Conservation (phyloP, 73 alveolate species). For the Blepharisma stoltei region DNA sequence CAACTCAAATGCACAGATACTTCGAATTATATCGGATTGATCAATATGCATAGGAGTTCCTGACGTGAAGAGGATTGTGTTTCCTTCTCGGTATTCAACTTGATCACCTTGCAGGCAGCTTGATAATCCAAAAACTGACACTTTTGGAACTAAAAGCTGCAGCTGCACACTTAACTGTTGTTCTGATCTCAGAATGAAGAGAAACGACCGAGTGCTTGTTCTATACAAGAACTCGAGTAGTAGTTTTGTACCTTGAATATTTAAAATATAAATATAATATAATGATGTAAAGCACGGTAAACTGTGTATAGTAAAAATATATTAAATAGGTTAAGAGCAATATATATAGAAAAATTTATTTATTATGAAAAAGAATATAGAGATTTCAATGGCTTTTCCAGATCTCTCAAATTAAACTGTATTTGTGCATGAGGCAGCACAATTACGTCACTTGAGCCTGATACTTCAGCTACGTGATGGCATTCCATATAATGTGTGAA, state of each 20-base stretch:
- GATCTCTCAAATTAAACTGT: not conserved
- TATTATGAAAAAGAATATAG: too few relatives aligned
- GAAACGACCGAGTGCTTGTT: not conserved
- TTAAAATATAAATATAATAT: conserved; percentile 12
- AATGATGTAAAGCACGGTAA: conserved; percentile 9
- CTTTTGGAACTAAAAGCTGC: conserved; percentile 16
- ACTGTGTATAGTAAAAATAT: not conserved
- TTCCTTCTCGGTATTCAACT: conserved; percentile 20
- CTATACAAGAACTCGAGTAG: conserved; percentile 23
- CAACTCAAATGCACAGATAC: conserved; percentile 25
- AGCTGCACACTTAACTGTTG: not conserved
- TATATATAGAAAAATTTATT: too few relatives aligned
- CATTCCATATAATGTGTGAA: not conserved
- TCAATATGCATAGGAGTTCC: conserved; percentile 14
- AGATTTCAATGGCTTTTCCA: conserved; percentile 24
- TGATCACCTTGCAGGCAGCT: conserved; percentile 8
- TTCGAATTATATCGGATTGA: not conserved
- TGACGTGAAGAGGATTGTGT: not conserved
- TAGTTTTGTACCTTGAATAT: not conserved
- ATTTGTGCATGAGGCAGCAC: conserved; percentile 24
- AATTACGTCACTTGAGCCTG: not conserved
- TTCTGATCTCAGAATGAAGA: not conserved
- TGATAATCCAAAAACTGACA: conserved; percentile 7
- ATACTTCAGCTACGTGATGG: conserved; percentile 4
- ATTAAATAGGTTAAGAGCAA: too few relatives aligned